Percentiles rank a stretch among this genome's conserved stretches.
Evolutionary conservation across 768 basidiomycete genomes (phyloP).

Genomic region (Rhodotorula diobovata): DNA sequence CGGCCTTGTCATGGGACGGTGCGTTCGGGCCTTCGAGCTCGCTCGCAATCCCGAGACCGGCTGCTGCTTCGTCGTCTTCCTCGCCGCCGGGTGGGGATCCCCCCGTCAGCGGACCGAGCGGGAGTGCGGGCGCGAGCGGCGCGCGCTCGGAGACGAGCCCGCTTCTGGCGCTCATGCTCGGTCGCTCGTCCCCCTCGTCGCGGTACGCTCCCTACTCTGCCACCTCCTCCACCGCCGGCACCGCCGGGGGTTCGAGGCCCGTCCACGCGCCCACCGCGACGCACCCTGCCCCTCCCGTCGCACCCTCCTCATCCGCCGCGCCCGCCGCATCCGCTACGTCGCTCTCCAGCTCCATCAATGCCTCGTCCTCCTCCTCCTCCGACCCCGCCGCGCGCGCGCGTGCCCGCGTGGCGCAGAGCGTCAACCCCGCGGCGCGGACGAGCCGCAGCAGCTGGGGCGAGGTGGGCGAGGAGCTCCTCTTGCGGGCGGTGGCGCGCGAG

Average conservation of each 20-base stretch:
- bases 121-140: too few relatives aligned
- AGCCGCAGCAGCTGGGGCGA: conserved; percentile 18
- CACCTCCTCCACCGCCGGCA: not conserved
- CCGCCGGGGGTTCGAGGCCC: not conserved
- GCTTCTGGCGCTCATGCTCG: not conserved
- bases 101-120: too few relatives aligned
- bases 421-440: conserved; percentile 11
- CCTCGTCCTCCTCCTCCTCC: too few relatives aligned
- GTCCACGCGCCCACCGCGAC: not conserved
- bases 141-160: not conserved
- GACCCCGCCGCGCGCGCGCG: conserved; percentile 9
- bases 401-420: not conserved
- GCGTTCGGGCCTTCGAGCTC: not conserved
- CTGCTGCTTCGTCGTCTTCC: not conserved
- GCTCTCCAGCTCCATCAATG: not conserved
- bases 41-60: not conserved
- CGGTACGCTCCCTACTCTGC: conserved; percentile 22
- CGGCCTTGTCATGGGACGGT: not conserved
- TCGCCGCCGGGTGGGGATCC: too few relatives aligned
- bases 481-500: not conserved
- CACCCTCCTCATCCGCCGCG: not conserved
- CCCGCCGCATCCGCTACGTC: too few relatives aligned
- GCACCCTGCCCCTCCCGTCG: not conserved
- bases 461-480: conserved; percentile 15
- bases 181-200: not conserved